Evolutionary conservation across 495 filamentous ascomycete species (phyloP).

Genomic region (Tuber melanosporum): DNA sequence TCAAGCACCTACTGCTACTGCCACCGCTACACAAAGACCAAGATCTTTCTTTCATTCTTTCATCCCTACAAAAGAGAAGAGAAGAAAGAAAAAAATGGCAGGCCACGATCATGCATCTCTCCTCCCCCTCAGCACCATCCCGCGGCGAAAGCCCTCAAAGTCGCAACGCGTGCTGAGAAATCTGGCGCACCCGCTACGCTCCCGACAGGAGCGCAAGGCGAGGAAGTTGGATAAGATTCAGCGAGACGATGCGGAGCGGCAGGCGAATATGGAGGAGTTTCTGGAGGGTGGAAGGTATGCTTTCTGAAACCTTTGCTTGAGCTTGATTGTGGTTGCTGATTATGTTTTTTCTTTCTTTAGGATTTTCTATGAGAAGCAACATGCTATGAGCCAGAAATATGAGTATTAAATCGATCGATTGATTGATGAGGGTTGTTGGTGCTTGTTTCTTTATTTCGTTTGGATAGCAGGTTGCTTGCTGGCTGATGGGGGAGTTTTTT

Average conservation of each 20-base stretch:
- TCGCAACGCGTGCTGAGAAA: constrained; percentile 21
- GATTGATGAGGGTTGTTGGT: background rate
- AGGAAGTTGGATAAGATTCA: constrained; percentile 18
- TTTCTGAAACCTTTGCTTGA: background rate
- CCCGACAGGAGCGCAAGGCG: constrained; percentile 28
- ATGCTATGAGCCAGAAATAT: background rate
- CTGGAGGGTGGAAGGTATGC: constrained; percentile 22
- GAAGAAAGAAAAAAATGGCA: background rate
- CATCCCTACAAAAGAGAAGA: no score
- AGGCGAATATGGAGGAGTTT: constrained; percentile 32
- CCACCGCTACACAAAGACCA: background rate
- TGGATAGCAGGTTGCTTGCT: background rate
- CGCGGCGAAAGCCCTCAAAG: constrained; percentile 27
- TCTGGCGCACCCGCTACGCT: constrained; percentile 24
- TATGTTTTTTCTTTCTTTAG: background rate
- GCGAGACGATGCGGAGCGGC: constrained; percentile 15
- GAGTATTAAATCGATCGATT: background rate
- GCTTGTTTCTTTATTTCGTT: background rate
- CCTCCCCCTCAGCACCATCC: constrained; percentile 16
- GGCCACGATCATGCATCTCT: background rate
- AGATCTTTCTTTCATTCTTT: background rate
- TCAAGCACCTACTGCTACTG: background rate
- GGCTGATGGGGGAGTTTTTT: background rate
- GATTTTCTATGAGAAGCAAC: background rate
- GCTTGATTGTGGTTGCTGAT: background rate